Conservation (phyloP, 2,329 filamentous ascomycete species). For the Chrysoporthe deuterocubensis region DNA sequence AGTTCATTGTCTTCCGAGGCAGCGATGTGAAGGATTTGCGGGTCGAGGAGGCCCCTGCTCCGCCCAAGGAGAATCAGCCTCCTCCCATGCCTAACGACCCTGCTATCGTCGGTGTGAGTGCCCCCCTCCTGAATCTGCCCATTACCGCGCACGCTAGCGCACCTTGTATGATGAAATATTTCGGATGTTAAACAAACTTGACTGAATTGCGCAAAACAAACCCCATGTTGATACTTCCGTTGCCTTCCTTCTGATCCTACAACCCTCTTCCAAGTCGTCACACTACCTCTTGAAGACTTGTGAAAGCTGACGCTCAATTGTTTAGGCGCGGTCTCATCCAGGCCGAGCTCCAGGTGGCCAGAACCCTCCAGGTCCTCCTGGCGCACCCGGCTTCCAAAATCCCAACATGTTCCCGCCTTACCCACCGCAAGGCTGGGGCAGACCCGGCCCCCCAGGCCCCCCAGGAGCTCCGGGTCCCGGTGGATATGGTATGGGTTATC, state of each 20-base stretch:
- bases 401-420: constrained; percentile 34
- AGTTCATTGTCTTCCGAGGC: constrained; percentile 97
- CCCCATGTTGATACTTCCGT: constrained; percentile 96
- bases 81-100: constrained; percentile 89
- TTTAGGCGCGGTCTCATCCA: constrained; percentile 47
- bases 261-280: constrained; percentile 32
- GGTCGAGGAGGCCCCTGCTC: constrained; percentile 80
- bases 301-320: constrained; percentile 34
- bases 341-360: constrained; percentile 28
- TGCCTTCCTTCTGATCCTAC: constrained; percentile 97
- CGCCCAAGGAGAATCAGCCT: constrained; percentile 73
- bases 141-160: constrained; percentile 25
- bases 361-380: constrained; percentile 30
- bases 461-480: constrained; percentile 37
- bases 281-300: constrained; percentile 20
- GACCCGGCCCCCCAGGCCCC: constrained; percentile 35
- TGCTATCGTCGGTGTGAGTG: constrained; percentile 94
- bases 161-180: constrained; percentile 84
- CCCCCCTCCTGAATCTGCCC: constrained; percentile 13
- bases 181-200: constrained; percentile 92
- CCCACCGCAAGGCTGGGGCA: constrained; percentile 39
- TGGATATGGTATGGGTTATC: constrained; percentile 71
- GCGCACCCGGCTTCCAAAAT: constrained; percentile 35
- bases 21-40: constrained; percentile 98
- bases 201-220: constrained; percentile 88